phyloP scores from a whole-genome alignment of 1,284 basidiomycete genomes.

The Cutaneotrichosporon sp. region DNA sequence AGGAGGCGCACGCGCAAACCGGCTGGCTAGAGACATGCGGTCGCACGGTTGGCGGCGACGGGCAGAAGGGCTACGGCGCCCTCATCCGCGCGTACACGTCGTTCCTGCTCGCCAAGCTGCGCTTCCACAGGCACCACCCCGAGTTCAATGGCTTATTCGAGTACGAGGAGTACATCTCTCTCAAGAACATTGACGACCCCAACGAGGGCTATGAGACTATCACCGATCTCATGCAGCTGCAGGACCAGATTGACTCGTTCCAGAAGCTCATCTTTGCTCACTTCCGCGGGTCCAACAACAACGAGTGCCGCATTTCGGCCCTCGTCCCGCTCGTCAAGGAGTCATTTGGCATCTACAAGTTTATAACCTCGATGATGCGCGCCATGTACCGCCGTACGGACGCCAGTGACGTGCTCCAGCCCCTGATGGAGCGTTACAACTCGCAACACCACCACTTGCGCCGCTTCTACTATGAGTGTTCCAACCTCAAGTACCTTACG shows the following conservation, averaged over 20 bases:
- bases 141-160: conserved; percentile 97
- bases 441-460: conserved; percentile 85
- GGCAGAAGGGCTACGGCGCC: conserved; percentile 78
- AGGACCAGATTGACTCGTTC: conserved; percentile 96
- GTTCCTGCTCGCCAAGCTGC: conserved; percentile 88
- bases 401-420: conserved; percentile 79
- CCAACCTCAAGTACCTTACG: conserved; percentile 92
- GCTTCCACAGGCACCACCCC: conserved; percentile 87
- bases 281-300: conserved; percentile 84
- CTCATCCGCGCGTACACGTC: conserved; percentile 92
- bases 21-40: conserved; percentile 95
- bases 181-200: conserved; percentile 94
- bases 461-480: conserved; percentile 97
- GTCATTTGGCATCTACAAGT: conserved; percentile 94
- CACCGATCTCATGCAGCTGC: conserved; percentile 87
- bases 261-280: conserved; percentile 93
- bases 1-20: conserved; percentile 93
- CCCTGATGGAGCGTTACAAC: conserved; percentile 77
- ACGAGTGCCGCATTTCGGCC: conserved; percentile 91
- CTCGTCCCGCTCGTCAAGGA: conserved; percentile 94
- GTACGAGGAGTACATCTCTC: conserved; percentile 92
- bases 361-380: conserved; percentile 94
- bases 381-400: conserved; percentile 92
- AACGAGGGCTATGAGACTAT: conserved; percentile 98
- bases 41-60: conserved; percentile 77